Evolutionary conservation across 805 yeast genomes (phyloP), one percentile per base, ranked within the genome.

Genomic region (Metschnikowia dekortorum): DNA sequence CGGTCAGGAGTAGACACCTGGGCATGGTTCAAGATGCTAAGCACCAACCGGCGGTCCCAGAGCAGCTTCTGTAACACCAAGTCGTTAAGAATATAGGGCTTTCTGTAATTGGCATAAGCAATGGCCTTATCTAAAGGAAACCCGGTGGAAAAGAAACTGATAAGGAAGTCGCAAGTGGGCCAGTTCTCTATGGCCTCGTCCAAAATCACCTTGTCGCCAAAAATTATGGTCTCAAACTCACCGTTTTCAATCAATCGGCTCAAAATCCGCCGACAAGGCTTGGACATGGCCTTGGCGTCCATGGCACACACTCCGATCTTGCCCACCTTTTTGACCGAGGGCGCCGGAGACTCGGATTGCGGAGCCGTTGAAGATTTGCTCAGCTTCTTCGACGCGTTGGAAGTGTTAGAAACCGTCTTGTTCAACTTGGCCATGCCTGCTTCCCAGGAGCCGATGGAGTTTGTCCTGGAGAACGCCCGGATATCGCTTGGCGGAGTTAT

Each of bases 301-400:
- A 94, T 91, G 9, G 99, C 99, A 71, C 99, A 94, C 1, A 94
- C 96, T 47, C 99, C 99, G 59, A 94, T 89, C 57, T 89, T 91
- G 37, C 99, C 98, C 55, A 91, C 82, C 56, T 79, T 82, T 3
- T 88, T 89, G 46, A 83, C 44, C 31, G 30, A 34, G 14, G 35
- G 18, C 8, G 34, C 35, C 36, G 44, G 34, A 8, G 35, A 14
- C 16, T 38, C 40, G 0, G 40, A 4, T 9, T n/a, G 39, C 13
- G 39, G 39, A 16, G 39, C 39, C 8, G 39, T 38, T 6, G 40
- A 38, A 6, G 48, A 29, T 9, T 78, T 75, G 8, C 70, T 68
- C 26, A 70, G 68, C 6, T 69, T 61, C 40, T 67, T 60, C 14
- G 71, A 63, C 11, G 67, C 54, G 7, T 66, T 55, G 14, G 71